Evolutionary conservation across 305 asterid species (phyloP), one percentile per base, ranked within the genome.

Genomic region (Rubia occidens): DNA sequence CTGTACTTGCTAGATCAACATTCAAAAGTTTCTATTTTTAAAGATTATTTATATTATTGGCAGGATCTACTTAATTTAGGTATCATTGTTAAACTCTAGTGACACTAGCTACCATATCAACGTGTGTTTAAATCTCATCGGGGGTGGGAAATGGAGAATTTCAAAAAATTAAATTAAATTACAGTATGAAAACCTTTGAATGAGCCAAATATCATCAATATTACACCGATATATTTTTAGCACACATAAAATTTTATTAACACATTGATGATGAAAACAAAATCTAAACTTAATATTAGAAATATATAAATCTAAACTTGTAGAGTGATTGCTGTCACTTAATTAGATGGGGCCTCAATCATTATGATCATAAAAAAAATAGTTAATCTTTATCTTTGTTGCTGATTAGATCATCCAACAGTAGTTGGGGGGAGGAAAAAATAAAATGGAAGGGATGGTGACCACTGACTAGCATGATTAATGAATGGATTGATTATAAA

Each of bases 381-480:
- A 17, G 58, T 3, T 56, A 56, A 56, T 37, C 4, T 14, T 54
- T 64, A 72, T 79, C 1, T 64, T 77, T 74, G 26, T 13, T 59
- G 42, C 26, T 66, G 11, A 56, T 53, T 54, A 32, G 21, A 51
- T 67, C 47, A 51, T 29, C 11, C 61, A 29, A 49, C 68, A 37
- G 53, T 11, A 65, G 18, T 62, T 35, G 42, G 42, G n/a, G 18
- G 35, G 7, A 15, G 40, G 13, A 24, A 59, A 62, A 35, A 26
- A 59, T 6, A 2, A 64, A 8, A 3, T 24, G 59, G 66, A 55
- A n/a, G 17, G 59, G 71, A 66, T 58, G 58, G 54, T 66, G 76
- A 66, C 67, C 43, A 45, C 43, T 66, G 76, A 66, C 71, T 56
- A 32, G 53, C 53, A 45, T 14, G 37, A 66, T 59, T 29, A 72